These are phyloP conservation scores for Tausonia pullulans DNA, from an alignment of 1,284 basidiomycete genomes.

Conservation along the genomic window DNA sequence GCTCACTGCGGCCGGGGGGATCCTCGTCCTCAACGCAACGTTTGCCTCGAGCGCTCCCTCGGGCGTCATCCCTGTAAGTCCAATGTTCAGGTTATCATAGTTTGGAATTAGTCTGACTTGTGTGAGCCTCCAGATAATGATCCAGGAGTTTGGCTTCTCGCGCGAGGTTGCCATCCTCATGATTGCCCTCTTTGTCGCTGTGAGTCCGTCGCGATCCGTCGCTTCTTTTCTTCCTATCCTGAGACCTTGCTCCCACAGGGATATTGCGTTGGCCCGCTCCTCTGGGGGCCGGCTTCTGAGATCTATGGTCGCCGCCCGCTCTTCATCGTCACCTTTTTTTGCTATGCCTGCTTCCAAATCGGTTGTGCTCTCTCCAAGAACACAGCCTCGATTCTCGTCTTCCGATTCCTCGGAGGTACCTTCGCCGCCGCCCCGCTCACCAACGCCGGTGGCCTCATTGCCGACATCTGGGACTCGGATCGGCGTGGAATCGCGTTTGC, in stretches of 20 bases:
- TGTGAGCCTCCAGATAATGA: constrained; percentile 32
- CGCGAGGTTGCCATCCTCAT: constrained; percentile 42
- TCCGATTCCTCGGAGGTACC: constrained; percentile 55
- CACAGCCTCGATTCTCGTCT: constrained; percentile 49
- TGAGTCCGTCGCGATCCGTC: constrained; percentile 4
- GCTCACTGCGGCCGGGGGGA: constrained; percentile 47
- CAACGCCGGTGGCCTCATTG: constrained; percentile 43
- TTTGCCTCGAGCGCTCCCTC: constrained; percentile 34
- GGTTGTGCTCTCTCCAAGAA: constrained; percentile 53
- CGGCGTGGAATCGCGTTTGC: constrained; percentile 57
- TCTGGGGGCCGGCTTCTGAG: constrained; percentile 40
- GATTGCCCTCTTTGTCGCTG: constrained; percentile 36
- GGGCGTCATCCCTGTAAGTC: background rate
- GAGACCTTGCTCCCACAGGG: constrained; percentile 25
- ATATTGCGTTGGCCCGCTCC: constrained; percentile 49
- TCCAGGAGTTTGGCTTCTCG: constrained; percentile 45
- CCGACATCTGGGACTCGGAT: constrained; percentile 54
- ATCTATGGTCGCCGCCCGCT: constrained; percentile 39
- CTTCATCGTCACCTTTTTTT: constrained; percentile 54
- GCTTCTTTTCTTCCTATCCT: background rate
- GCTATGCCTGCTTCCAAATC: constrained; percentile 51
- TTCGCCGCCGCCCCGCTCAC: constrained; percentile 39
- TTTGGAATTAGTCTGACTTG: no score
- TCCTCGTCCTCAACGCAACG: constrained; percentile 56
- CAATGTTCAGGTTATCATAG: no score